Base-by-base conservation (phyloP, 2,329 filamentous ascomycete genomes). In the Botryotinia calthae region DNA sequence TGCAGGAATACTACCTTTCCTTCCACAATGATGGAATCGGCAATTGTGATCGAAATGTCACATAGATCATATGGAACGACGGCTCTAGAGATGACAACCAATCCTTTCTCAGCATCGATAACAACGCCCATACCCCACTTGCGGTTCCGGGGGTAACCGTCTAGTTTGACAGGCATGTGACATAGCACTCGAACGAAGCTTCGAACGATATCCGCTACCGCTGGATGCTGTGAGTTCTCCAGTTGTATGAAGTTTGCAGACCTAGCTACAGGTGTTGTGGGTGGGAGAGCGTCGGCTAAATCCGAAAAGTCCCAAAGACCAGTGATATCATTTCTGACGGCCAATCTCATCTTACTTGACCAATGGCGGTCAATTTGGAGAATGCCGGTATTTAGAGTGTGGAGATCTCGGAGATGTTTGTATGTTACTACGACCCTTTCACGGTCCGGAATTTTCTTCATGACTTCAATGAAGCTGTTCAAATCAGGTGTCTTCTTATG, bases 61-160 rank as follows among this genome's bases (percentile, higher is more conserved):
- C 95, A 98, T 48, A 99, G 89, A 81, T 99, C 94, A 80, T 98
- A 98, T 2, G 96, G 96, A 31, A 99, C 93, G 76, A 98, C 94
- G 2, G 97, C 95, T 80, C 96, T 86, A 1, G 96, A 98, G 71
- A 98, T 95, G 74, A 98, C 88, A 10, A 99, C 96, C 28, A 99
- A 87, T 28, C 96, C 96, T 84, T 98, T 95, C 74, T 97, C 94
- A 0, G 97, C 96, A 82, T 99, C 96, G 75, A 99, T 93, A n/a
- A 99, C 95, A 54, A 99, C 85, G 56, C 96, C 96, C 86, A 97
- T 98, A 0, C 96, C 96, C 84, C 94, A 96, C 83, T 97, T 96
- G 66, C 94, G 88, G 77, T 96, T 94, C 82, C 96, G 93, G 9
- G 96, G 97, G 81, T 97, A 99, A n/a, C 96, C 96, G 81, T 99